A percentile compares a stretch with the other conserved stretches of the same genome.
Conservation (phyloP, 148 eudicot species). For the Dysphania ambrosioides region DNA sequence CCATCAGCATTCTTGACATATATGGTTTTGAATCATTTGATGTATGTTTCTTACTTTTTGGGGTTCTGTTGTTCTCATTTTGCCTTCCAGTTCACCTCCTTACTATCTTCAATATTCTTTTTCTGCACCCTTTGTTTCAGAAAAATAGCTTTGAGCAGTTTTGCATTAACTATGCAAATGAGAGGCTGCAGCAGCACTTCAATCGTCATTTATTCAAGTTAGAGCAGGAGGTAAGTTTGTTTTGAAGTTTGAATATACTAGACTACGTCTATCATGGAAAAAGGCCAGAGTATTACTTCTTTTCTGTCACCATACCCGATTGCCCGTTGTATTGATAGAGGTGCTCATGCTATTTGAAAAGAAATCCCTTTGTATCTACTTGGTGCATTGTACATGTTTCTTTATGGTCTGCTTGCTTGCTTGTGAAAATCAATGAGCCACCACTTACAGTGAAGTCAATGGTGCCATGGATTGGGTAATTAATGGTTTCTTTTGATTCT, state of each 20-base stretch:
- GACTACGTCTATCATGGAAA: background rate
- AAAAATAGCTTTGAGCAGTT: constrained; percentile 97
- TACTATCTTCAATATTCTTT: background rate
- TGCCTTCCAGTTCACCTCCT: constrained; percentile 1
- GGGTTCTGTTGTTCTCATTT: background rate
- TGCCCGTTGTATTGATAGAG: too few relatives aligned
- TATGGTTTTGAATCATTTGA: constrained; percentile 98
- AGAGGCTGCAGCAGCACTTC: constrained; percentile 94
- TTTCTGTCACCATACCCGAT: too few relatives aligned
- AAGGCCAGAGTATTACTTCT: background rate
- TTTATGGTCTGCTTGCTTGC: background rate
- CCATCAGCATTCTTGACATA: constrained; percentile 98
- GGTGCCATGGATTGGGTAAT: background rate
- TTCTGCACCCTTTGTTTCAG: constrained; percentile 37
- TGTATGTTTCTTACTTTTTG: constrained; percentile 37
- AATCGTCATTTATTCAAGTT: constrained; percentile 92
- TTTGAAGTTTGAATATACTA: background rate
- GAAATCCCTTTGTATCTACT: background rate
- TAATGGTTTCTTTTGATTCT: background rate
- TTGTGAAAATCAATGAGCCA: background rate
- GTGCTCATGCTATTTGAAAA: background rate
- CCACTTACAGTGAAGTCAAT: background rate
- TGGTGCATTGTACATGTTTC: background rate
- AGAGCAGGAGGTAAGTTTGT: constrained; percentile 78
- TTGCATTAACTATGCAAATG: constrained; percentile 98